Evolutionary conservation across 768 basidiomycete genomes (phyloP).

Genomic region (Clitopilus hobsonii): DNA sequence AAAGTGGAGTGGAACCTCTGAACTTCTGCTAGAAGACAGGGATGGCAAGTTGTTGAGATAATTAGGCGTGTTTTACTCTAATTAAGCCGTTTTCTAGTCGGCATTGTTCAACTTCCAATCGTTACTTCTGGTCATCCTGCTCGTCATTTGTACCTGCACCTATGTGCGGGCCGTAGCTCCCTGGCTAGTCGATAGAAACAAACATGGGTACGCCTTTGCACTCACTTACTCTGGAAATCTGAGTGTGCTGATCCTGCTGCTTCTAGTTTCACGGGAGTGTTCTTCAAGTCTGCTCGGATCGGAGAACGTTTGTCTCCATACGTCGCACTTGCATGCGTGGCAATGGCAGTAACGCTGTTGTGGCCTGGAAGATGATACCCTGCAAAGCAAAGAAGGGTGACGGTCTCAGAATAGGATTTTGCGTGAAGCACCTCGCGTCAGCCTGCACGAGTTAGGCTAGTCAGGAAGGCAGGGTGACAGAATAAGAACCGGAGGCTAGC

Average conservation of each 20-base stretch:
- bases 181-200: constrained; percentile 87
- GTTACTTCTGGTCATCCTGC: constrained; percentile 85
- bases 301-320: constrained; percentile 96
- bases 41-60: too few relatives aligned
- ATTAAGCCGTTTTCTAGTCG: constrained; percentile 49
- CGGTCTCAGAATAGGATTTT: too few relatives aligned
- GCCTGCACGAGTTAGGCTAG: too few relatives aligned
- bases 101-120: constrained; percentile 99
- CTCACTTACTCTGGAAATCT: not conserved
- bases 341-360: constrained; percentile 80
- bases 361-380: not conserved
- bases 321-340: constrained; percentile 87
- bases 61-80: too few relatives aligned
- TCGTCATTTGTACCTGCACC: constrained; percentile 95
- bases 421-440: too few relatives aligned
- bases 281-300: constrained; percentile 95
- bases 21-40: too few relatives aligned
- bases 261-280: constrained; percentile 79
- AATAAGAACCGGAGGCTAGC: too few relatives aligned
- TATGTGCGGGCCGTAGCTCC: constrained; percentile 91
- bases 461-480: too few relatives aligned
- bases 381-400: too few relatives aligned
- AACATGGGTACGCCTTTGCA: constrained; percentile 70
- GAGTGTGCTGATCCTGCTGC: not conserved
- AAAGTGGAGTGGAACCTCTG: too few relatives aligned